These are phyloP conservation scores for Chrysopogon serrulatus DNA, from an alignment of 176 grass and related monocot genomes.

Conservation along the genomic window DNA sequence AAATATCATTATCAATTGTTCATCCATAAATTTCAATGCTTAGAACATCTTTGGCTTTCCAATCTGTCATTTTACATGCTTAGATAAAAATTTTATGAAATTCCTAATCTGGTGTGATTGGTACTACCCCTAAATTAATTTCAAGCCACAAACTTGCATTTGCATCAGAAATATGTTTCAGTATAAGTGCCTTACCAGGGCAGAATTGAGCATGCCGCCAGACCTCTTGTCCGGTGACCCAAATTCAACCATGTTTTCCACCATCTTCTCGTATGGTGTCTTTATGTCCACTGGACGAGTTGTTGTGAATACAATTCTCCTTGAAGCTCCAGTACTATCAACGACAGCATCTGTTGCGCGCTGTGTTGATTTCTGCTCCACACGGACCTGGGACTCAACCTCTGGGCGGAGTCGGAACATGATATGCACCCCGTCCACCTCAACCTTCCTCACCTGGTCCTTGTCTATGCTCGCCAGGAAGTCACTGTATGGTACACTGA, in stretches of 20 bases:
- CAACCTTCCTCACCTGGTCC: slow-evolving; percentile 94
- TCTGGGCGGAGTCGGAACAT: slow-evolving; percentile 81
- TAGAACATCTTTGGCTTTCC: not conserved
- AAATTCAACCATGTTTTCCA: slow-evolving; percentile 93
- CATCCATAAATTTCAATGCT: not conserved
- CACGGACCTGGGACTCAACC: slow-evolving; percentile 11
- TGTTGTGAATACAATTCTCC: slow-evolving; percentile 72
- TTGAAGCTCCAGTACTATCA: slow-evolving; percentile 46
- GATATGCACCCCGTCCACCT: slow-evolving; percentile 92
- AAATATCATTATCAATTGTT: not conserved
- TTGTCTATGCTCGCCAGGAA: slow-evolving; percentile 87
- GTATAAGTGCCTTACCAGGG: slow-evolving; percentile 53
- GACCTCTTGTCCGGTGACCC: slow-evolving; percentile 90
- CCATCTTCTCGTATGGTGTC: slow-evolving; percentile 98
- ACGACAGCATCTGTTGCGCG: slow-evolving; percentile 38
- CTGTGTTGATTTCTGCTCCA: slow-evolving; percentile 19
- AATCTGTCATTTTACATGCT: not conserved
- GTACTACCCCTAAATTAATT: not conserved
- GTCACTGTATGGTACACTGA: slow-evolving; percentile 82
- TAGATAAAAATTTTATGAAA: not conserved
- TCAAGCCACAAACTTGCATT: not conserved
- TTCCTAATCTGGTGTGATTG: not conserved
- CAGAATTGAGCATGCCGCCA: slow-evolving; percentile 86
- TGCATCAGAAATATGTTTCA: not conserved
- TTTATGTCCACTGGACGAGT: slow-evolving; percentile 89